These are phyloP conservation scores for Taphrina communis DNA, from an alignment of 1,139 yeast species.

Conservation along the genomic window DNA sequence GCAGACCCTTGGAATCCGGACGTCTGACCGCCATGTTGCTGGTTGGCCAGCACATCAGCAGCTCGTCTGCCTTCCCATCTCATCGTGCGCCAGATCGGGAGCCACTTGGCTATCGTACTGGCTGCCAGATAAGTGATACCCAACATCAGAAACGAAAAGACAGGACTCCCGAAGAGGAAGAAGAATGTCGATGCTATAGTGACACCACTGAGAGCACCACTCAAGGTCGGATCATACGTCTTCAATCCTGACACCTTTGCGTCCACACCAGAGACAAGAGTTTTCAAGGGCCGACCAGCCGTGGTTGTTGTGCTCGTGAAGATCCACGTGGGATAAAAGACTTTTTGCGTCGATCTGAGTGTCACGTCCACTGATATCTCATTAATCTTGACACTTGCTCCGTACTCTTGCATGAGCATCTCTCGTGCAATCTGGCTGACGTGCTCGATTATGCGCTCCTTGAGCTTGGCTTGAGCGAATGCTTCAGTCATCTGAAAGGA, in stretches of 20 bases:
- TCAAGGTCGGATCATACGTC: conserved; percentile 30
- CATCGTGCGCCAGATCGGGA: conserved; percentile 34
- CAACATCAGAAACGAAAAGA: conserved; percentile 8
- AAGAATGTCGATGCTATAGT: conserved; percentile 7
- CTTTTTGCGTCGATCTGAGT: conserved; percentile 10
- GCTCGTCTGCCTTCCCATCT: conserved; percentile 33
- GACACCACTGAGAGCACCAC: conserved; percentile 25
- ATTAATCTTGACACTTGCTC: conserved; percentile 36
- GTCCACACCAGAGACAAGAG: conserved; percentile 25
- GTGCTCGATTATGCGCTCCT: conserved; percentile 17
- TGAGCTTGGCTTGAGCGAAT: conserved; percentile 28
- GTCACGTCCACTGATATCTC: conserved; percentile 22
- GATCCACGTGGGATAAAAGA: conserved; percentile 27
- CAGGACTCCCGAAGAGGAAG: conserved; percentile 26
- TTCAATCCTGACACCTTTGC: conserved; percentile 28
- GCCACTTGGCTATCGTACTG: conserved; percentile 21
- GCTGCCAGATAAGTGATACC: conserved; percentile 26
- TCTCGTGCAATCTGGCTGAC: conserved; percentile 28
- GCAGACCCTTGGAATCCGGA: conserved; percentile 18
- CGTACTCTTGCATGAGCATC: conserved; percentile 37
- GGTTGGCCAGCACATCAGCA: conserved; percentile 35
- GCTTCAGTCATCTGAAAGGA: conserved; percentile 24
- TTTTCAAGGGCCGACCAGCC: conserved; percentile 22
- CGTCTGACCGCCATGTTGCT: conserved; percentile 12
- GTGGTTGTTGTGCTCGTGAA: conserved; percentile 9